Base-by-base conservation (phyloP, 768 basidiomycete genomes). In the Naematelia aurantialba region DNA sequence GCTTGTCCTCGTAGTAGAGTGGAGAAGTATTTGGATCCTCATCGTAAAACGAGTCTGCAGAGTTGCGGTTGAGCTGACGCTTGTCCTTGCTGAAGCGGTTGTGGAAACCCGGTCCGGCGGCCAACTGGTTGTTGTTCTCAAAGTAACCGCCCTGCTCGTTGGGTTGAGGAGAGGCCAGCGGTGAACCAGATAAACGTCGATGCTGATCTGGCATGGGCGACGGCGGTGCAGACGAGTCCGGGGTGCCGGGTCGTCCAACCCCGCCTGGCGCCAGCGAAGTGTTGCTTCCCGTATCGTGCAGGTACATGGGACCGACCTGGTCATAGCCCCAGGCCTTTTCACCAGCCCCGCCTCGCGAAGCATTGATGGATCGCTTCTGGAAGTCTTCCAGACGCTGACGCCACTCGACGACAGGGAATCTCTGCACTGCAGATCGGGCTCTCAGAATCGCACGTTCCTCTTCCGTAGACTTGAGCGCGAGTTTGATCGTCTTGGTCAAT, bases 331-430 rank as follows among this genome's bases (percentile, higher is more conserved):
- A 93, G 0, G 91, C 89, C 58, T 89, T 83, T 1, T 79, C 59
- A 5, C 85, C 87, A 24, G 91, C 89, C 1, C 84, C 21, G 26
- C 78, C 76, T 52, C 92, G 86, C 70, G 88, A 91, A 3, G 80
- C 79, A 22, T 75, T 77, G 73, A 96, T 91, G 70, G 87, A 88
- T 60, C 92, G 87, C 60, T 83, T 84, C 75, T 96, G 92, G 82
- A 94, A 89, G 76, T 94, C 92, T 79, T 96, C 92, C 82, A 86
- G 89, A 50, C 89, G 85, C 75, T 94, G 91, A 71, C 92, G 88
- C 92, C 92, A 96, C 79, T 96, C 91, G 25, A 96, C 89, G 57
- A 96, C 92, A 3, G 92, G 92, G 88, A 96, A 96, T 70, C 92
- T 89, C 72, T 94, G 92, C 2, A 96, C 83, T 17, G 91, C 92